A percentile compares a stretch with the other conserved stretches of the same genome.
Evolutionary conservation across 306 rosid genomes (phyloP).

Genomic region (Lotus japonicus): DNA sequence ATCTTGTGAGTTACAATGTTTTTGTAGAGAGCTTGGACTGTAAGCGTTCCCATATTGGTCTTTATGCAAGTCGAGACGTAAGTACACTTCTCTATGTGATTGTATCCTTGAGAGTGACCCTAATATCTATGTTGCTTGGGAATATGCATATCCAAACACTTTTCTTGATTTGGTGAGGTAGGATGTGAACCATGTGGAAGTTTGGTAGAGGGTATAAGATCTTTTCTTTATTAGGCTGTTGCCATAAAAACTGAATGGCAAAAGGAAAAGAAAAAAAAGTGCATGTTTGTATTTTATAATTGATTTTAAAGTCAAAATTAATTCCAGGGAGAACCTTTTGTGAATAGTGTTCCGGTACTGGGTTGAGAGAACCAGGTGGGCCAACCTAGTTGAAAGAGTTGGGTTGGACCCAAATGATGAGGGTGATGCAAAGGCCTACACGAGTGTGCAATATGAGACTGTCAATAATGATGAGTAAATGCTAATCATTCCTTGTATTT

Average conservation of each 20-base stretch:
- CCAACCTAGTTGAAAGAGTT: too few relatives aligned
- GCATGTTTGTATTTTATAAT: too few relatives aligned
- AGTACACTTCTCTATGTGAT: conserved; percentile 27
- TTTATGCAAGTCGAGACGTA: conserved; percentile 77
- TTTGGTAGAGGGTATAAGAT: neutral
- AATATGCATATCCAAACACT: neutral
- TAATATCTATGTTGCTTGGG: neutral
- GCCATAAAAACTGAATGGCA: neutral
- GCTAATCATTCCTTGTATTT: too few relatives aligned
- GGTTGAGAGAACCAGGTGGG: too few relatives aligned
- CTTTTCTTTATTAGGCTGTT: neutral
- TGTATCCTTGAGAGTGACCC: neutral
- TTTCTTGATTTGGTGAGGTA: neutral
- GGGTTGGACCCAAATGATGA: too few relatives aligned
- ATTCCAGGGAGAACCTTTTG: too few relatives aligned
- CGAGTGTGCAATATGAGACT: too few relatives aligned
- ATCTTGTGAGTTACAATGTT: conserved; percentile 75
- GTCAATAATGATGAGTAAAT: too few relatives aligned
- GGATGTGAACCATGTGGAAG: neutral
- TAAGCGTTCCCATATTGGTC: conserved; percentile 67
- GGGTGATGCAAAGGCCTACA: too few relatives aligned
- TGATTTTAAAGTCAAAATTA: too few relatives aligned
- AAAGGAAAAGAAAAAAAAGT: neutral
- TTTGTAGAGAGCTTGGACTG: conserved; percentile 82
- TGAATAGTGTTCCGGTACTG: too few relatives aligned